phyloP scores from a whole-genome alignment of 176 grass and related monocot species.

The Eleusine indica region DNA sequence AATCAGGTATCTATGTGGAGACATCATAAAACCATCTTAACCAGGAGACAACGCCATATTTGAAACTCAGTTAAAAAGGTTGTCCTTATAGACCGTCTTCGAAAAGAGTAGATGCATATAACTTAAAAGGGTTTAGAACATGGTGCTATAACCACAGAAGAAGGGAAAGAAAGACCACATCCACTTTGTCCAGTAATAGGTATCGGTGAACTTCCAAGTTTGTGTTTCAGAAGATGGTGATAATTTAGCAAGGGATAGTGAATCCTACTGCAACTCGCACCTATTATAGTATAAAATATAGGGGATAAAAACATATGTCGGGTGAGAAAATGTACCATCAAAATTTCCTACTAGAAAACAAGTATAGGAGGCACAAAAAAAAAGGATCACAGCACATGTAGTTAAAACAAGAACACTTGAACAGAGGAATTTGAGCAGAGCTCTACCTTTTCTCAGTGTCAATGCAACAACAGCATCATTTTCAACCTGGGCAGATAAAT shows the following conservation, averaged over 20 bases:
- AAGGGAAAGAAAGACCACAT: neutral
- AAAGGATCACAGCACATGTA: neutral
- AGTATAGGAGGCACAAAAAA: neutral
- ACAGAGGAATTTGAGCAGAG: neutral
- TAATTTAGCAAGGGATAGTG: neutral
- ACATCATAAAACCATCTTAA: neutral
- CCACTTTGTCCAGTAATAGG: neutral
- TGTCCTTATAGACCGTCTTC: neutral
- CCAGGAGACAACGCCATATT: neutral
- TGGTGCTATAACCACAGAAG: neutral
- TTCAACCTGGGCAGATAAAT: conserved; percentile 56
- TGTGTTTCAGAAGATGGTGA: neutral
- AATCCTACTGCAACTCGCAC: neutral
- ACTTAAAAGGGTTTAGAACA: neutral
- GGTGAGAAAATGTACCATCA: neutral
- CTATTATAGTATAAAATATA: neutral
- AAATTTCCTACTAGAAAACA: neutral
- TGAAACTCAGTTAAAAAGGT: neutral
- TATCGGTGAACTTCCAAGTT: conserved; percentile 2
- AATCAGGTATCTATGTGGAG: neutral
- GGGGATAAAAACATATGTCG: neutral
- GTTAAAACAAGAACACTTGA: neutral
- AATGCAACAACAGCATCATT: conserved; percentile 76
- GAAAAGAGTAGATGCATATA: neutral
- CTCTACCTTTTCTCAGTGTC: conserved; percentile 64